phyloP scores from a whole-genome alignment of 2,329 filamentous ascomycete genomes.

The Sphaerostilbella broomeana region DNA sequence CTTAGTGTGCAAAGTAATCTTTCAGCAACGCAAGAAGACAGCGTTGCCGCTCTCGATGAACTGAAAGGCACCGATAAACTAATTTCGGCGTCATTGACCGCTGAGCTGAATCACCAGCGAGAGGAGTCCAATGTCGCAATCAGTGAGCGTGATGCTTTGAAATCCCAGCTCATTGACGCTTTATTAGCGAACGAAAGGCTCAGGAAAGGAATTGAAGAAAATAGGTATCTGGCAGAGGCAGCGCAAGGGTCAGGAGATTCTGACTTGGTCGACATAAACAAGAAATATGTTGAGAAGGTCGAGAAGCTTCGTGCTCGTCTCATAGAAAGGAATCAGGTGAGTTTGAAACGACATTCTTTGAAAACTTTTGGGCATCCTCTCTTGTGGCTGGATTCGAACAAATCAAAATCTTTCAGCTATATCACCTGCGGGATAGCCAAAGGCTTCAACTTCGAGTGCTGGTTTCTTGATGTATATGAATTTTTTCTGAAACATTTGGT shows the following conservation, averaged over 20 bases:
- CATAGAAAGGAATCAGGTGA: constrained; percentile 54
- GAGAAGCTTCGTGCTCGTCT: constrained; percentile 51
- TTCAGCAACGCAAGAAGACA: constrained; percentile 48
- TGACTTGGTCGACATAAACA: constrained; percentile 29
- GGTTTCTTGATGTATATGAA: too few relatives aligned
- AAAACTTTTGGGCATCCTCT: too few relatives aligned
- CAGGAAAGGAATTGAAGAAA: constrained; percentile 46
- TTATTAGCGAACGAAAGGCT: constrained; percentile 56
- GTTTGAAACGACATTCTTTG: constrained; percentile 22
- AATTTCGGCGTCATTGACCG: constrained; percentile 51
- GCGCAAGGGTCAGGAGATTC: constrained; percentile 29
- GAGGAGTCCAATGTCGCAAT: constrained; percentile 42
- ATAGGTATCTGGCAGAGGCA: constrained; percentile 35
- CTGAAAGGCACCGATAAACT: constrained; percentile 54
- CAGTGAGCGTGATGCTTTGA: constrained; percentile 50
- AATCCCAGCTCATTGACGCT: constrained; percentile 53
- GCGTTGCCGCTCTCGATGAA: constrained; percentile 47
- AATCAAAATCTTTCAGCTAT: too few relatives aligned
- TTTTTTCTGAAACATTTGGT: too few relatives aligned
- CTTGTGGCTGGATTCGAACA: too few relatives aligned
- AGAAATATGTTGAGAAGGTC: constrained; percentile 45
- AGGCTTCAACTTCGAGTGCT: too few relatives aligned
- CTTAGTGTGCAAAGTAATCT: constrained; percentile 47
- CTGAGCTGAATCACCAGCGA: constrained; percentile 51
- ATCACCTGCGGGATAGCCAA: too few relatives aligned